A percentile compares a stretch with the other conserved stretches of the same genome.
Evolutionary conservation across 352 stramenopile species (phyloP).

Genomic region (Globisporangium irregulare): DNA sequence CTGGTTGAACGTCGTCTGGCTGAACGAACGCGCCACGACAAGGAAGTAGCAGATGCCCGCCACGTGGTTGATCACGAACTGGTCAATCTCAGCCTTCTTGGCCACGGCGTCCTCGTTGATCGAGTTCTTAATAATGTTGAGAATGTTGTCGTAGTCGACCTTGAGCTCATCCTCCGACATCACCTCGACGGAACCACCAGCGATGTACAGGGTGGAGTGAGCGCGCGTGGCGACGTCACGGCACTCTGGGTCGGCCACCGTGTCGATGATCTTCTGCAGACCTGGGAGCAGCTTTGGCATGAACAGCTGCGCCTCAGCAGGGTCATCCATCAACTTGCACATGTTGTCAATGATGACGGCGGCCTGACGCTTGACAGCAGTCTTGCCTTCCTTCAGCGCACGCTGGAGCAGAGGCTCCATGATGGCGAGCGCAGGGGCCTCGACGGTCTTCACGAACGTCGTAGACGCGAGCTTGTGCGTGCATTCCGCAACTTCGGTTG

Average conservation of each 20-base stretch:
- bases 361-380: constrained; percentile 95
- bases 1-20: constrained; percentile 93
- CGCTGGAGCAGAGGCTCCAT: constrained; percentile 96
- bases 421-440: constrained; percentile 95
- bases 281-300: constrained; percentile 96
- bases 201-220: constrained; percentile 93
- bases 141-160: constrained; percentile 86
- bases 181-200: constrained; percentile 91
- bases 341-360: constrained; percentile 99
- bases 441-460: constrained; percentile 98
- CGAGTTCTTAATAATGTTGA: constrained; percentile 76
- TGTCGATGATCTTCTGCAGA: constrained; percentile 95
- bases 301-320: constrained; percentile 96
- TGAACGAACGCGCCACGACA: constrained; percentile 91
- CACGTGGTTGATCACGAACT: constrained; percentile 89
- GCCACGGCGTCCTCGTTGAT: constrained; percentile 70
- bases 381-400: constrained; percentile 95
- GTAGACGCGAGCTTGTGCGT: constrained; percentile 98
- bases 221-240: constrained; percentile 94
- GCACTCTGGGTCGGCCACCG: constrained; percentile 96
- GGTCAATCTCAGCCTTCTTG: constrained; percentile 88
- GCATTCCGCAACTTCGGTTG: constrained; percentile 97
- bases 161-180: constrained; percentile 87
- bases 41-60: constrained; percentile 84
- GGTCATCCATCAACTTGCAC: constrained; percentile 98